A percentile compares a stretch with the other conserved stretches of the same genome.
These are phyloP conservation scores for Pezicula rhizophila DNA, from an alignment of 2,329 filamentous ascomycete genomes.

Conservation along the genomic window DNA sequence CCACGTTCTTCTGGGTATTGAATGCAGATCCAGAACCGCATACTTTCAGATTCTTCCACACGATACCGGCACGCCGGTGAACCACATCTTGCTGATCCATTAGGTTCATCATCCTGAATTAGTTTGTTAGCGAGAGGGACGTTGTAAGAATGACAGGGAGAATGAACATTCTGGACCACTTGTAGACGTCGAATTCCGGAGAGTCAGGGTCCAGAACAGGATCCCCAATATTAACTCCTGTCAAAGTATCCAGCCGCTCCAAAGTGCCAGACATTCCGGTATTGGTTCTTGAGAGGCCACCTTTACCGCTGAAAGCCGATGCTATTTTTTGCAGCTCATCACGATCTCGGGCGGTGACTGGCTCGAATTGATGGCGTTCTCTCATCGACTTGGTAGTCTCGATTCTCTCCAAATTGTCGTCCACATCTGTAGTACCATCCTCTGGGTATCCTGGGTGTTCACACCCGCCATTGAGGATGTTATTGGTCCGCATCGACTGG, in stretches of 20 bases:
- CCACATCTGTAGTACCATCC: too few relatives aligned
- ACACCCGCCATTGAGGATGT: too few relatives aligned
- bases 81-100: conserved; percentile 51
- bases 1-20: conserved; percentile 63
- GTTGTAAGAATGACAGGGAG: background rate
- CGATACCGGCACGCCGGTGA: conserved; percentile 49
- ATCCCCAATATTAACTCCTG: conserved; percentile 36
- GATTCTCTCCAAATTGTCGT: too few relatives aligned
- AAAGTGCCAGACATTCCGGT: conserved; percentile 7
- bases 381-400: too few relatives aligned
- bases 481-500: too few relatives aligned
- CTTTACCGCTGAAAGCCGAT: too few relatives aligned
- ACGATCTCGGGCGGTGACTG: too few relatives aligned
- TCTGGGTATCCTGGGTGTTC: too few relatives aligned
- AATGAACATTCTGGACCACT: conserved; percentile 18
- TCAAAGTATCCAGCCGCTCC: conserved; percentile 20
- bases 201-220: conserved; percentile 44
- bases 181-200: conserved; percentile 24
- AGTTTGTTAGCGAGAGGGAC: background rate
- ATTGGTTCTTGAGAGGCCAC: conserved; percentile 8
- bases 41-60: conserved; percentile 60
- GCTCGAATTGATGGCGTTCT: too few relatives aligned
- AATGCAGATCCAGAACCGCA: conserved; percentile 61
- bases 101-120: conserved; percentile 32
- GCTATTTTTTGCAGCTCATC: too few relatives aligned